Evolutionary conservation across 495 filamentous ascomycete species (phyloP), one percentile per base, ranked within the genome.

Genomic region (Talaromyces wortmannii): DNA sequence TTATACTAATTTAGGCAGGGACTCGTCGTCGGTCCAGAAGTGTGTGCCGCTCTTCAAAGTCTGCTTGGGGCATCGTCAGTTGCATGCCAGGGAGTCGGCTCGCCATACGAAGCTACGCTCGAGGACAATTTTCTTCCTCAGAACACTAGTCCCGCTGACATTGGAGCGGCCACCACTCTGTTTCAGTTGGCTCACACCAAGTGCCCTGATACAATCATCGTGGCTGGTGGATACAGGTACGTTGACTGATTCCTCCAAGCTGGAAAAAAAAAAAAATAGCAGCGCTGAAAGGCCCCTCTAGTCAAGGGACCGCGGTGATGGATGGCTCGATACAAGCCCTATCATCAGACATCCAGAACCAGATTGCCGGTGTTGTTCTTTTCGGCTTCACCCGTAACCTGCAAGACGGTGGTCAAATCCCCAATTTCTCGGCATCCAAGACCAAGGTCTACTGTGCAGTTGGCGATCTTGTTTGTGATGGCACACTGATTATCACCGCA

Each of bases 321-420:
- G 74, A 80, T 53, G 71, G 67, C 47, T 71, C 79, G 2, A 69
- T 82, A 52, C 65, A 74, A 46, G 53, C 63, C 11, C 68, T 77
- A 5, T 62, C 65, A 11, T 62, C 68, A 2, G 56, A 62, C 31
- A 69, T 80, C 40, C 66, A 71, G 55, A 63, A 72, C 48, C 70
- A 74, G 61, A 76, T 83, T 57, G 76, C 72, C 46, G 78, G 76
- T 30, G 79, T 79, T 10, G 74, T 80, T n/a, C 70, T 78, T 0
- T 83, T 76, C 45, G 81, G 82, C 4, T 78, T 83, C 59, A 83
- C 81, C 43, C 75, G 80, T 57, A 82, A 82, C 63, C 59, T 68
- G 36, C 78, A 81, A 61, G 71, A 83, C 53, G 58, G 63, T 23
- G 73, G 76, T 1, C 62, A 66, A 15, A 72, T 82, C 48, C 67